Evolutionary conservation across 495 filamentous ascomycete genomes (phyloP), one percentile per base, ranked within the genome.

Genomic region (Penicillium taxi): DNA sequence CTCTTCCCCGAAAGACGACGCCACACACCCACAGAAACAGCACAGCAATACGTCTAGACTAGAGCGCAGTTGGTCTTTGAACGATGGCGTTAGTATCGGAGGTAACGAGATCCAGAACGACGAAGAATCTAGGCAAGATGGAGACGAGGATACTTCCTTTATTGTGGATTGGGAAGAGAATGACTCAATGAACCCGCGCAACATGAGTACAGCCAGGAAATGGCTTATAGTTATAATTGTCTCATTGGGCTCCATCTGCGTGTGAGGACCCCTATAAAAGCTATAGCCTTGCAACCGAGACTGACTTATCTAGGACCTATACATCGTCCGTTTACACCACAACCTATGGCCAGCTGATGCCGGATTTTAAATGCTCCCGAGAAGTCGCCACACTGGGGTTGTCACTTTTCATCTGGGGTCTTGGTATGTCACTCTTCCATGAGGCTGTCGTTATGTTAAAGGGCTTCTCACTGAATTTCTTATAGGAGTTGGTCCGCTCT

Each of bases 241-340:
- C 8, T 78, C 77, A 6, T 50, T 76, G 36, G 82, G 81, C 1
- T 82, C 82, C 9, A 63, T 93, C 32, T 89, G 84, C 58, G 89
- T 95, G 86, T 90, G 70, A 72, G 84, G 80, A 8, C 21, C 12
- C 13, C 37, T 11, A 9, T 16, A 4, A 26, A 6, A 9, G 9
- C 16, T 17, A 1, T 17, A 8, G 34, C 4, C 9, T 52, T 14
- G 15, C 22, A 9, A 28, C 2, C 7, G 9, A 16, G 18, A 12
- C 27, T 39, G 19, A 39, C 37, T 13, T 4, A n/a, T 7, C 9
- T 26, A 90, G 85, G 32, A 96, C 90, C 5, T 90, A 85, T 56
- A 75, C 86, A 2, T 90, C 84, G 14, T 89, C 87, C 1, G 78
- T 94, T 50, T 96, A 98, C 53, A 90, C 87, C 2, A 75, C 75